Evolutionary conservation across 345 rosid genomes (phyloP), one percentile per base, ranked within the genome.

Genomic region (Lepidium africanum): DNA sequence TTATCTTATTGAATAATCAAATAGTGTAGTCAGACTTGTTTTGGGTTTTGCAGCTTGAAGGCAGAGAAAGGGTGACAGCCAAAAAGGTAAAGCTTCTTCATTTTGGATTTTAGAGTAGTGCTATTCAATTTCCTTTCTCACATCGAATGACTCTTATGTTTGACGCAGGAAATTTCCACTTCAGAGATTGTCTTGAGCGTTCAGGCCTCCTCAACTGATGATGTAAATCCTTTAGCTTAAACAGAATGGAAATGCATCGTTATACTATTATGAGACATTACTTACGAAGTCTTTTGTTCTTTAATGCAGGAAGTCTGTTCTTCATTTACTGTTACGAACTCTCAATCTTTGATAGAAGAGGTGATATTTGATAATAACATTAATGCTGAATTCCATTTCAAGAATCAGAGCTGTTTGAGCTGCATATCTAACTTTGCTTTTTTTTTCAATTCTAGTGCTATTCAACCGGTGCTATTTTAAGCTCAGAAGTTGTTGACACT

Each of bases 101-200:
- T 53, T 74, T 59, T 25, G 19, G n/a, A 59, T 59, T 36, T 35
- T 61, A 53, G 42, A 45, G 35, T 56, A 57, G 23, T 12, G 16
- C 37, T 13, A 15, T 64, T 58, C 33, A n/a, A 10, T 19, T 16
- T 11, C 3, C n/a, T 43, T 42, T 42, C 10, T 51, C 52, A 10
- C 39, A 42, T 46, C 5, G 1, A 36, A 3, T 63, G 62, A 69
- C 40, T 49, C 32, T 54, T 63, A 12, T 49, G 16, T 35, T 56
- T 43, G 13, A 40, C 76, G 78, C 80, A 84, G 87, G 59, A 49
- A 70, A 79, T 69, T 37, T 60, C 75, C 9, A 60, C 76, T 50
- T 53, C 67, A 10, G 72, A 74, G 41, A 69, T 41, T 61, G 71
- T 73, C 78, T 65, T 72, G 58, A 47, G 59, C 11, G 23, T 65